Evolutionary conservation across 129 eudicot genomes (phyloP), one percentile per base, ranked within the genome.

Genomic region (Deinandra increscens): DNA sequence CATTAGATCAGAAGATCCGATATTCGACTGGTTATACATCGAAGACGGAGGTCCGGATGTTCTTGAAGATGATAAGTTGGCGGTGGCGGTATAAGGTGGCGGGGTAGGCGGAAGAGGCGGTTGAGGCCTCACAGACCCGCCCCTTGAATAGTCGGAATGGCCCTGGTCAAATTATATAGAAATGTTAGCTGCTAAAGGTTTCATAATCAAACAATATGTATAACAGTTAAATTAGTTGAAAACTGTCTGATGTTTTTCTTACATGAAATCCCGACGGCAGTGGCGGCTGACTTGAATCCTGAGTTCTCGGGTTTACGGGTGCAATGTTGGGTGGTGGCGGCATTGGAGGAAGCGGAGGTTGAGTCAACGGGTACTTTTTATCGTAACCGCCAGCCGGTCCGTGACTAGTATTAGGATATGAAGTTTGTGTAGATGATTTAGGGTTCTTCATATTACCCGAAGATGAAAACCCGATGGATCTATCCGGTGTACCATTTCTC

Each of bases 41-140:
- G 84, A 79, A 59, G 96, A 74, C 15, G 78, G 96, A 14, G 90
- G 86, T 56, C 79, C 53, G 18, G 89, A 70, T 65, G 83, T 65
- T 41, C 82, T 73, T 42, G 72, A 36, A 22, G 94, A 76, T 17
- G 81, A 65, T 44, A 75, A 20, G 19, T 66, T 60, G 11, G 83
- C 62, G 69, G 49, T 73, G 46, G 81, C 77, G 1, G 96, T 69
- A 76, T 82, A 89, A 49, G 99, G 97, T 9, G 95, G 96, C 13
- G 96, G 96, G 60, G 90, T 93, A 59, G 92, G 88, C 68, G 99
- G 99, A 75, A 93, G 97, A 3, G 98, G 99, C 26, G 97, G 99
- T 78, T 74, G 84, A 53, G 85, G 86, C 85, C 99, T 89, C 75
- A 85, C 19, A 9, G 91, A 72, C 54, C 88, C 82, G 31, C 85